Conservation (phyloP, 2,329 filamentous ascomycete species). For the Sphaerulina populicola region DNA sequence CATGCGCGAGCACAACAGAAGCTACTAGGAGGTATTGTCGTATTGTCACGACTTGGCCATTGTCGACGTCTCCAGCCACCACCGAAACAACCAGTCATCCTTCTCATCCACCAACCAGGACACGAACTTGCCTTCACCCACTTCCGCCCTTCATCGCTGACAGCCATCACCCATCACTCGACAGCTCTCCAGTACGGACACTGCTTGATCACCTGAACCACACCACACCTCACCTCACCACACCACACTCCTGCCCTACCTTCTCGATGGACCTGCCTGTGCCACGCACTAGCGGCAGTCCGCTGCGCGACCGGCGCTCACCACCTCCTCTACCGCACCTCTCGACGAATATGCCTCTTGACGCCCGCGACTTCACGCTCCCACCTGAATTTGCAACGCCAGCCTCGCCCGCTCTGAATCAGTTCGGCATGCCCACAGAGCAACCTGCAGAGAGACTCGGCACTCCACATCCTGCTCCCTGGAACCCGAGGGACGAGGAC, state of each 20-base stretch:
- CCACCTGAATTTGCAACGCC: constrained; percentile 6
- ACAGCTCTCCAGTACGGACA: not conserved
- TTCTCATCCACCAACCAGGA: not conserved
- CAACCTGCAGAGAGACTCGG: not conserved
- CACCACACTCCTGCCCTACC: no score
- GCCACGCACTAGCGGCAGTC: not conserved
- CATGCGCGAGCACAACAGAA: not conserved
- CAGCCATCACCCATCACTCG: not conserved
- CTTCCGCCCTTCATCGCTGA: not conserved
- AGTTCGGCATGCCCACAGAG: not conserved
- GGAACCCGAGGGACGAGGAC: constrained; percentile 1
- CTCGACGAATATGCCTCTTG: not conserved
- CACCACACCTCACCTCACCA: no score
- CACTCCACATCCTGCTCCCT: not conserved
- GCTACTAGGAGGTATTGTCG: no score
- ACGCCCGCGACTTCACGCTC: not conserved
- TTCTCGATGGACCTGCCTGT: not conserved
- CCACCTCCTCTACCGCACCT: constrained; percentile 2
- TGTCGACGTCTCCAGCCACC: not conserved
- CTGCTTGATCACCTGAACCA: not conserved
- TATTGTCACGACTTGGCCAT: not conserved
- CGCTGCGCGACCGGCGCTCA: not conserved
- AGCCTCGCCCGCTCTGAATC: not conserved
- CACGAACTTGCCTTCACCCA: not conserved
- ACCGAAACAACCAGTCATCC: not conserved